Percentiles rank a stretch among this genome's conserved stretches.
Conservation (phyloP, 2,329 filamentous ascomycete genomes). For the Decorospora gaudefroyi region DNA sequence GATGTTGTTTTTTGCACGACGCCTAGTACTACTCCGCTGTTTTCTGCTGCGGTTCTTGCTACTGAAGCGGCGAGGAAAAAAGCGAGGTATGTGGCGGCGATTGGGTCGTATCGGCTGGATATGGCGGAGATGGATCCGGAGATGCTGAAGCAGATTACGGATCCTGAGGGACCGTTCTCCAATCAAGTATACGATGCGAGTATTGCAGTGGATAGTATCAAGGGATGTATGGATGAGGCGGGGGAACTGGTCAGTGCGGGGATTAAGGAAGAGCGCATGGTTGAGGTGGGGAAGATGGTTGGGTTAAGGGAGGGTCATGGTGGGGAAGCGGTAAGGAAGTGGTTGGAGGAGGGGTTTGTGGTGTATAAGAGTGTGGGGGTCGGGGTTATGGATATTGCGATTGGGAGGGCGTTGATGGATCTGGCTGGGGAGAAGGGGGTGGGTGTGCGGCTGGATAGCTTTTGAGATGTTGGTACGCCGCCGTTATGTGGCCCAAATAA, state of each 20-base stretch:
- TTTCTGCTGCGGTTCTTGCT: conserved; percentile 45
- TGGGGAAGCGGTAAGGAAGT: conserved; percentile 23
- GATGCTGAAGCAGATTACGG: conserved; percentile 39
- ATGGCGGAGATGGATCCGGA: conserved; percentile 57
- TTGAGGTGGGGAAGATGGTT: conserved; percentile 16
- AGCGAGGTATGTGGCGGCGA: conserved; percentile 32
- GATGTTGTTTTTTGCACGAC: conserved; percentile 58
- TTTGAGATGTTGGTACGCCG: not conserved
- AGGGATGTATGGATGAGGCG: conserved; percentile 53
- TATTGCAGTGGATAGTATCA: conserved; percentile 36
- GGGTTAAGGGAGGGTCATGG: not conserved
- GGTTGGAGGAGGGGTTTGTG: conserved; percentile 47
- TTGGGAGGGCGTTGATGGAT: conserved; percentile 39
- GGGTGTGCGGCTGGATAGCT: conserved; percentile 17
- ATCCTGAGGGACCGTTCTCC: conserved; percentile 3
- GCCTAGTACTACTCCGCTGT: conserved; percentile 53
- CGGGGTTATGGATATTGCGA: conserved; percentile 56
- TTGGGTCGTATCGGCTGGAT: conserved; percentile 40
- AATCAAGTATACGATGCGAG: conserved; percentile 5
- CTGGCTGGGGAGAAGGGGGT: conserved; percentile 19
- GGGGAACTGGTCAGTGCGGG: conserved; percentile 53
- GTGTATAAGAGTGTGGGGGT: conserved; percentile 59
- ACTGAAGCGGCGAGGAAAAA: conserved; percentile 9
- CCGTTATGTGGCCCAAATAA: too few species aligned
- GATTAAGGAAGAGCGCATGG: conserved; percentile 27